Evolutionary conservation across 768 basidiomycete genomes (phyloP).

Genomic region (Hypholoma sublateritium): DNA sequence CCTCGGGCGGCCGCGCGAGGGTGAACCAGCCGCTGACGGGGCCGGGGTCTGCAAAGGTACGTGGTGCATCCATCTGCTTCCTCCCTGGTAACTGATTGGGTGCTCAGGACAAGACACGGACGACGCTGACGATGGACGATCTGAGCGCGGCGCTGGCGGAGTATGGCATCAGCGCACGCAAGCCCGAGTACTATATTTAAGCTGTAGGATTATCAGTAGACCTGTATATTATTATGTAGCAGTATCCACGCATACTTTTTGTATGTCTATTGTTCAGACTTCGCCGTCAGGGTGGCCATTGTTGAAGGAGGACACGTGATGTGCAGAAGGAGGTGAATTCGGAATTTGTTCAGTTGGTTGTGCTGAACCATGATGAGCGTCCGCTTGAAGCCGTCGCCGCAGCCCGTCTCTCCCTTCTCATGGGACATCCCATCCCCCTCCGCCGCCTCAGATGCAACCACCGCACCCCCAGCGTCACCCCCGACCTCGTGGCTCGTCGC

Average conservation of each 20-base stretch:
- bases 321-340: not conserved
- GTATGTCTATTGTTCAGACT: no score
- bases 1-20: constrained; percentile 69
- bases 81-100: not conserved
- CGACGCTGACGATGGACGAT: constrained; percentile 97
- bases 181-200: constrained; percentile 92
- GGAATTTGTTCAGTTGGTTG: not conserved
- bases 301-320: not conserved
- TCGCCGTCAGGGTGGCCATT: not conserved
- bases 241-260: not conserved
- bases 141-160: constrained; percentile 90
- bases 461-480: constrained; percentile 56
- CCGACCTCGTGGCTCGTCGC: constrained; percentile 86
- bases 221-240: not conserved
- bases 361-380: constrained; percentile 29
- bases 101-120: constrained; percentile 82
- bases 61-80: constrained; percentile 3
- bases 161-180: constrained; percentile 92
- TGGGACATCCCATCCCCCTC: constrained; percentile 53
- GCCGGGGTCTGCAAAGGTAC: constrained; percentile 60
- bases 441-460: constrained; percentile 33
- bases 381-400: constrained; percentile 42
- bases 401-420: constrained; percentile 53
- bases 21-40: constrained; percentile 57
- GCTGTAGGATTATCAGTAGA: not conserved